Base-by-base conservation (phyloP, 495 filamentous ascomycete genomes). In the Podospora pseudopauciseta region DNA sequence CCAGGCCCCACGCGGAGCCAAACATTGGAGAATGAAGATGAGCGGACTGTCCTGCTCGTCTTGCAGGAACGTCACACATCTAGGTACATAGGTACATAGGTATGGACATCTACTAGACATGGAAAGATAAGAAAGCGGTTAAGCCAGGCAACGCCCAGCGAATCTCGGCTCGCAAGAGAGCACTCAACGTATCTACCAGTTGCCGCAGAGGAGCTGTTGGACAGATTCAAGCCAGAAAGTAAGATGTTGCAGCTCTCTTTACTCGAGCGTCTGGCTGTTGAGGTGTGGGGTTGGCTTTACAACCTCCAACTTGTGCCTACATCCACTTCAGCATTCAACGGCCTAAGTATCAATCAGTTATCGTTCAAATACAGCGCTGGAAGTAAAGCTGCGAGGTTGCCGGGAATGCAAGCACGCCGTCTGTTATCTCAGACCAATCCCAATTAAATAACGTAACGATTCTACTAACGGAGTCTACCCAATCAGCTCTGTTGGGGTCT, bases 381-480 rank as follows among this genome's bases (percentile, higher is more conserved):
- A 16, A 13, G 39, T 13, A 11, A 18, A 49, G 39, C 39, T 49
- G 39, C 13, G 39, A 49, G 39, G 15, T 49, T 11, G 34, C 11
- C 11, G 34, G 3, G 34, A 39, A 39, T 5, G 34, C 34, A 60
- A 26, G 26, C n/a, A 60, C 16, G 11, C 9, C 54, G 5, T 23
- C 27, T 60, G 58, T 60, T 61, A 61, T 61, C 59, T 61, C 16
- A 61, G 27, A 20, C 59, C 59, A 61, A 61, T 61, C 59, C 59
- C 27, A 61, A 61, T 61, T 7, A 6, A 61, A 61, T 61, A 61
- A 61, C 59, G 59, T 61, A 61, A 61, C 59, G 2, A 28, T 61
- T 32, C 20, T 61, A 19, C n/a, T 4, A 58, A 58, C 18, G n/a
- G 55, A 9, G n/a, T n/a, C 27, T 58, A 27, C n/a, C 56, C 56